These are phyloP conservation scores for Amanita exitialis DNA, from an alignment of 768 basidiomycete species.

Conservation along the genomic window DNA sequence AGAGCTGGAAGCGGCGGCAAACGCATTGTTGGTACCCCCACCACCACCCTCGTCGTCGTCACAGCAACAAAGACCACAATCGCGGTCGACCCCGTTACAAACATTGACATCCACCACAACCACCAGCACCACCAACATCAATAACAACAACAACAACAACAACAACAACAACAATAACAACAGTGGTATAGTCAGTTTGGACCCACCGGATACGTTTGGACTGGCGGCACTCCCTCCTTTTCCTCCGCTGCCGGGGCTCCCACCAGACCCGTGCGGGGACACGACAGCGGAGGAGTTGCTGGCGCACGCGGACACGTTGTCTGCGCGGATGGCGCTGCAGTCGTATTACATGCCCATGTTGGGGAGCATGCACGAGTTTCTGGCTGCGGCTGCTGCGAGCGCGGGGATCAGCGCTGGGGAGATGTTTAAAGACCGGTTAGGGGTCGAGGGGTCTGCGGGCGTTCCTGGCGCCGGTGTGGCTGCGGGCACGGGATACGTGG, in stretches of 20 bases:
- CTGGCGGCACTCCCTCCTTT: background rate
- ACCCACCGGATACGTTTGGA: background rate
- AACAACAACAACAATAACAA: background rate
- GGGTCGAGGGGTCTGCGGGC: background rate
- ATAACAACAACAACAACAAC: background rate
- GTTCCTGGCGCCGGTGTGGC: background rate
- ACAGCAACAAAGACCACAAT: background rate
- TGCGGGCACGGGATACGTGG: background rate
- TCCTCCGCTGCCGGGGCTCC: slow-evolving; percentile 6
- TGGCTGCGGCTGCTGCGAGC: slow-evolving; percentile 15
- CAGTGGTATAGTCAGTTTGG: background rate
- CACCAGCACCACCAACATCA: background rate
- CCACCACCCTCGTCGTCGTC: background rate
- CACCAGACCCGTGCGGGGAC: slow-evolving; percentile 16
- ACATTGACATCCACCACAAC: no score
- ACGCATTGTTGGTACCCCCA: slow-evolving; percentile 1
- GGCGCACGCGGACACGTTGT: slow-evolving; percentile 45
- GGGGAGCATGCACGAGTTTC: slow-evolving; percentile 35
- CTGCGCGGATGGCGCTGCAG: slow-evolving; percentile 50
- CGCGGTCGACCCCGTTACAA: background rate
- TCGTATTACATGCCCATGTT: slow-evolving; percentile 54
- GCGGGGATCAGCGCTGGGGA: slow-evolving; percentile 8
- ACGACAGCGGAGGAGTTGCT: slow-evolving; percentile 49
- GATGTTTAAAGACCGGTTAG: slow-evolving; percentile 7
- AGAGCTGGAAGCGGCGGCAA: slow-evolving; percentile 4